Conservation (phyloP, 306 rosid species). For the Fagus crenata region DNA sequence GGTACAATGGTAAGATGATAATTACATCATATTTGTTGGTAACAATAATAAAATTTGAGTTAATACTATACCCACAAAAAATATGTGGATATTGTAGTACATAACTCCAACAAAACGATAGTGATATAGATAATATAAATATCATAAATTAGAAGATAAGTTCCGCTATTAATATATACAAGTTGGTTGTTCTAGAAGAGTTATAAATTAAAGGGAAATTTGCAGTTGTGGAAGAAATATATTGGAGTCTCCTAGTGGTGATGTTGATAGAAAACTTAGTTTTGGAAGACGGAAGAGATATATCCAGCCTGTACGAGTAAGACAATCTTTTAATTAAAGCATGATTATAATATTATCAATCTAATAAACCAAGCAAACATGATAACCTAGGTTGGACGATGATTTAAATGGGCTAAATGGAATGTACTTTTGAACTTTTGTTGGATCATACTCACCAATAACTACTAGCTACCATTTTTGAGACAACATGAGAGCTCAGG, state of each 20-base stretch:
- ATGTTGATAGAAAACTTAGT: conserved; percentile 22
- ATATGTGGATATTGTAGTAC: too few relatives aligned
- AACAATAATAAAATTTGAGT: too few relatives aligned
- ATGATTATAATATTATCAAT: neutral
- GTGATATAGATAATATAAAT: neutral
- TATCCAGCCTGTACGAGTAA: conserved; percentile 4
- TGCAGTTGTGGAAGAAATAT: neutral
- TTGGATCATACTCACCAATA: neutral
- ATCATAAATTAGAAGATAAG: neutral
- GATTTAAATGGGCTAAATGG: neutral
- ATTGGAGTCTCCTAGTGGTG: neutral
- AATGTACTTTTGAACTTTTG: conserved; percentile 6
- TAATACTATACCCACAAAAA: too few relatives aligned
- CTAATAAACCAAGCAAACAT: conserved; percentile 5
- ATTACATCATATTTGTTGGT: too few relatives aligned
- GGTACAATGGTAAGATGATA: too few relatives aligned
- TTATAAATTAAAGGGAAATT: neutral
- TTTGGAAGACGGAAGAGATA: neutral
- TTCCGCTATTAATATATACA: neutral
- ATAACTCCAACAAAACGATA: too few relatives aligned
- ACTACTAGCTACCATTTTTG: neutral
- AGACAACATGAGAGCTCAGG: too few relatives aligned
- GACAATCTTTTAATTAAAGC: conserved; percentile 13
- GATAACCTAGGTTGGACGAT: neutral
- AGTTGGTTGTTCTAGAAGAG: neutral